Base-by-base conservation (phyloP, 176 grass and related monocot species). In the Zoysia japonica region DNA sequence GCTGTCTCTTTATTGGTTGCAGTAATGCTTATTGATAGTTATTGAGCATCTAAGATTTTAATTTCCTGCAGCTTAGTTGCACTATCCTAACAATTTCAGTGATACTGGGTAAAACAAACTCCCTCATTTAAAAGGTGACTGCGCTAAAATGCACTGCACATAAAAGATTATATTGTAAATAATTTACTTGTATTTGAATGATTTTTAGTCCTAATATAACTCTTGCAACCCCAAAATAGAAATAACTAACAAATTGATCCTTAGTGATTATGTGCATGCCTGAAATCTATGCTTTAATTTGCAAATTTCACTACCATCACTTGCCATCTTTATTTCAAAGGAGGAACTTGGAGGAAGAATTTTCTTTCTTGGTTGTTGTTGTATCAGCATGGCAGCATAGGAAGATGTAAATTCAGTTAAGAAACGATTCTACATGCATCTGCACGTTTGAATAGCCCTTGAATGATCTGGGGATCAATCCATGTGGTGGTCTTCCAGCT, bases 321-420 rank as follows among this genome's bases (percentile, higher is more conserved):
- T 40, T 84, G 20, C 19, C 51, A 83, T 75, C 63, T 84, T 75
- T 88, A 42, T 88, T 80, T 76, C 65, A 88, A 80, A 88, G 76
- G 77, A 75, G 45, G 71, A 71, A 81, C 79, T 65, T 49, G 65
- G 59, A 88, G 56, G 80, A 88, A 80, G 40, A 48, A 68, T 85
- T 85, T 80, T 89, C 82, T 85, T 76, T 71, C 65, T 64, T 80
- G 65, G 65, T 76, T 76, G 77, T 71, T 84, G 71, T 77, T 42
- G 71, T 89, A 64, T 49, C 48, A 59, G 49, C 71, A 76, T 88
- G 87, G 77, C 70, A 76, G 76, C 82, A 80, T 84, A 80, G 87
- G 71, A 65, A 89, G 82, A 65, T 77, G 81, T 57, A 76, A 80
- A 48, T 75, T 55, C 87, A 71, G 67, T 85, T 80, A 85, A 80